Conservation (phyloP, 2,329 filamentous ascomycete species). For the Plenodomus tracheiphilus region DNA sequence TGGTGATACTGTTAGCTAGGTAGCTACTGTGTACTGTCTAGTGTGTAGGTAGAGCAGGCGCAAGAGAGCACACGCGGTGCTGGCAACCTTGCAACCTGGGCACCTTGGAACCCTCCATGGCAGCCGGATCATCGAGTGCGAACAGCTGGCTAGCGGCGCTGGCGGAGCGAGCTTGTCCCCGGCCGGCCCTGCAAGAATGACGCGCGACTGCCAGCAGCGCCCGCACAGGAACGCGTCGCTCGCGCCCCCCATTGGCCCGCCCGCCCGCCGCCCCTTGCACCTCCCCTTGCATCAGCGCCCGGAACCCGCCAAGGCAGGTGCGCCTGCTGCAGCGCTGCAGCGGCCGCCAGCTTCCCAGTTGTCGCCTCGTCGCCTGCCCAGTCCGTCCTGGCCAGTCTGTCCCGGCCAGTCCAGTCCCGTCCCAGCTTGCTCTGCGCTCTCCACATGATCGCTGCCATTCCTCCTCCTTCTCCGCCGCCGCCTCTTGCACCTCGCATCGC, state of each 20-base stretch:
- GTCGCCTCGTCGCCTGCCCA: conserved; percentile 1
- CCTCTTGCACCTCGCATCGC: not conserved
- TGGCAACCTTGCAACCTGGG: too few relatives aligned
- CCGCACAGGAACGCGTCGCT: conserved; percentile 23
- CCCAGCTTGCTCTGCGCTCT: not conserved
- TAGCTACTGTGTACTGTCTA: not conserved
- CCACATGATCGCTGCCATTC: not conserved
- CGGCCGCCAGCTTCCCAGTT: conserved; percentile 1
- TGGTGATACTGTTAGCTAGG: not conserved
- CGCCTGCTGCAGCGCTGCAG: conserved; percentile 1
- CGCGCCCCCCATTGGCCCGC: conserved; percentile 22
- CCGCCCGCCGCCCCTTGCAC: conserved; percentile 24
- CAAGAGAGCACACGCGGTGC: too few relatives aligned
- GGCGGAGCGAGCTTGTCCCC: conserved; percentile 23
- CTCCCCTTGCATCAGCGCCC: conserved; percentile 30
- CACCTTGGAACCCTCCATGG: too few relatives aligned
- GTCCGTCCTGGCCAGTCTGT: not conserved
- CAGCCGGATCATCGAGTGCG: not conserved
- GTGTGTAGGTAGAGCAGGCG: not conserved
- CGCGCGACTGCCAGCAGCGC: conserved; percentile 22
- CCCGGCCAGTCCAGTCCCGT: too few relatives aligned
- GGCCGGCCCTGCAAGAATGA: conserved; percentile 16
- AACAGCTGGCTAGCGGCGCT: conserved; percentile 14
- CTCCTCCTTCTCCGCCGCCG: not conserved
- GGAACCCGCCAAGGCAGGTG: conserved; percentile 14